Percentiles rank a stretch among this genome's conserved stretches.
Evolutionary conservation across 805 yeast species (phyloP).

Genomic region (Lachancea meyersii): DNA sequence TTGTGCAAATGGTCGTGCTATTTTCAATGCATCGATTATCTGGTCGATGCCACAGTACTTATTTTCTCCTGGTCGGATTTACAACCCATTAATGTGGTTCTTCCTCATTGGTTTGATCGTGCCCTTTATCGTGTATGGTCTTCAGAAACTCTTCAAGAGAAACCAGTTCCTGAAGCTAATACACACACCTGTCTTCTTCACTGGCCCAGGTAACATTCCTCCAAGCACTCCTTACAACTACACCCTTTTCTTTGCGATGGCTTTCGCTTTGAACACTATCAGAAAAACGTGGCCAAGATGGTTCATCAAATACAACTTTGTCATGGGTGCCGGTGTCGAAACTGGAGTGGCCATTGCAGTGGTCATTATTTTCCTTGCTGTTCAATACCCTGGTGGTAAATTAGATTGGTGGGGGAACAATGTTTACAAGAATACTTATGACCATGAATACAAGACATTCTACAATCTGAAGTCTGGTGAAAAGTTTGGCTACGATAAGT

Average conservation of each 20-base stretch:
- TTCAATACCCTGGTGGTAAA: conserved; percentile 40
- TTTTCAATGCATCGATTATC: conserved; percentile 46
- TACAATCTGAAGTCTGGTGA: conserved; percentile 37
- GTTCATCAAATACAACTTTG: conserved; percentile 58
- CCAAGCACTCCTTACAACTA: conserved; percentile 71
- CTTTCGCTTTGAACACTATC: conserved; percentile 40
- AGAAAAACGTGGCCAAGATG: conserved; percentile 44
- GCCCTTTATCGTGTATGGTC: conserved; percentile 33
- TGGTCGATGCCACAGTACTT: conserved; percentile 51
- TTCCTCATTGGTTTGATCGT: conserved; percentile 45
- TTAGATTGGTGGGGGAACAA: conserved; percentile 57
- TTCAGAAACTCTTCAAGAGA: conserved; percentile 29
- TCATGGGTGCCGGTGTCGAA: conserved; percentile 54
- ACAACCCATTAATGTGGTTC: conserved; percentile 50
- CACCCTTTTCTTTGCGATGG: conserved; percentile 45
- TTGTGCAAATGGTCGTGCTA: conserved; percentile 38
- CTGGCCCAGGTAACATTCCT: conserved; percentile 57
- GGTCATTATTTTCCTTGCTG: conserved; percentile 47
- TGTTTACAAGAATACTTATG: conserved; percentile 40
- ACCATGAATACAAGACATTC: conserved; percentile 30
- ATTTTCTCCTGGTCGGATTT: conserved; percentile 44
- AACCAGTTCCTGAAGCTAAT: conserved; percentile 34
- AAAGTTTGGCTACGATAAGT: conserved; percentile 43
- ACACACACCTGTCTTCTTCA: conserved; percentile 60
- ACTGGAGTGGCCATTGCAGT: conserved; percentile 60